phyloP scores from a whole-genome alignment of 83 land plant genomes.

The Diphasiastrum complanatum region DNA sequence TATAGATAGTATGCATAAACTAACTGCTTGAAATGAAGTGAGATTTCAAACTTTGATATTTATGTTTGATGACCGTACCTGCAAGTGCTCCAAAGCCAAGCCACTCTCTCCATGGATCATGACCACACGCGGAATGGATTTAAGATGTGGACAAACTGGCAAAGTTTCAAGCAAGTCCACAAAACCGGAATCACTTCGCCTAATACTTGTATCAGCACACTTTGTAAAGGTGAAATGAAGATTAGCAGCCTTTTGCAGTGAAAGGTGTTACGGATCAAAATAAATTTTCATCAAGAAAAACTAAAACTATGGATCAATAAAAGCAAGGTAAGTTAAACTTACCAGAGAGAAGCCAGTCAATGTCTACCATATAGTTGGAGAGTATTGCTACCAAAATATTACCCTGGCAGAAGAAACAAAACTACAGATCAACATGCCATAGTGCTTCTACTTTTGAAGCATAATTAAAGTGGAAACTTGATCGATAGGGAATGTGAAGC shows the following conservation, averaged over 20 bases:
- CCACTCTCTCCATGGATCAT: conserved; percentile 86
- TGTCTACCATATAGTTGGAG: conserved; percentile 96
- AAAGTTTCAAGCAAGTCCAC: too few relatives aligned
- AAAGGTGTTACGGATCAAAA: not conserved
- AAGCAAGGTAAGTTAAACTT: conserved; percentile 7
- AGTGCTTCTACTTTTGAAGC: too few relatives aligned
- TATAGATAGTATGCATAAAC: too few relatives aligned
- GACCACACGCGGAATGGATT: conserved; percentile 60
- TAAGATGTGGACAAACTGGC: conserved; percentile 71
- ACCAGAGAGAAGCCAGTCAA: conserved; percentile 86
- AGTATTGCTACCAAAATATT: conserved; percentile 73
- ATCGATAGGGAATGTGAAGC: too few relatives aligned
- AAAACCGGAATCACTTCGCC: too few relatives aligned
- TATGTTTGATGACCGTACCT: conserved; percentile 39
- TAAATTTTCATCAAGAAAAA: not conserved
- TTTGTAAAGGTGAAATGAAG: not conserved
- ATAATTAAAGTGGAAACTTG: too few relatives aligned
- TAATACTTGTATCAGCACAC: too few relatives aligned
- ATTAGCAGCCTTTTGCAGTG: not conserved
- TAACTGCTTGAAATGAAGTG: too few relatives aligned
- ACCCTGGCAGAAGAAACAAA: conserved; percentile 46
- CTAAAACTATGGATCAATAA: not conserved
- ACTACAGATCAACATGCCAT: not conserved
- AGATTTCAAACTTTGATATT: too few relatives aligned
- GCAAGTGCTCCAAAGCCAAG: conserved; percentile 46